Evolutionary conservation across 129 eudicot species (phyloP), one percentile per base, ranked within the genome.

Genomic region (Lonicera japonica): DNA sequence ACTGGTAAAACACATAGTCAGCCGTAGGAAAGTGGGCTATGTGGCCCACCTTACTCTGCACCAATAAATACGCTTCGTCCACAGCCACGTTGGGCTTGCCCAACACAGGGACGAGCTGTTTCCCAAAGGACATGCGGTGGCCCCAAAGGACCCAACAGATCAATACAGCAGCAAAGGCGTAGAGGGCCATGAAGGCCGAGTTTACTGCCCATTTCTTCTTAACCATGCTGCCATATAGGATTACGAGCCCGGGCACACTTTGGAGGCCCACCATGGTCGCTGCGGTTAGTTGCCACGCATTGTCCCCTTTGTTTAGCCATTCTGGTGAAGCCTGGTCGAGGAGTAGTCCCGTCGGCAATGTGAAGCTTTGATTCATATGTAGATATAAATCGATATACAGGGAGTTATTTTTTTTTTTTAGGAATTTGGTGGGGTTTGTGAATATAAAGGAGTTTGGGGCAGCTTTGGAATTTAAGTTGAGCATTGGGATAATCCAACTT

Each of bases 151-250:
- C 92, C 95, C 95, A 87, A 63, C 95, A 87, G 14, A 84, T 64
- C 63, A 87, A 70, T 58, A 69, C 95, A 0, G 86, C 70, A 0
- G 95, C 92, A 25, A 87, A 87, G 56, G 91, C 95, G 36, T 87
- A 87, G 15, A 87, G 77, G 40, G 91, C 95, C 95, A 87, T 87
- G 62, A 87, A 87, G 24, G 95, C 92, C 0, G 95, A 87, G 53
- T 86, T 86, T 11, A 86, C 95, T 0, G 90, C 95, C 95, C 95
- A 86, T 75, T 86, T 86, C 39, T 87, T 84, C 83, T 87, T 87
- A 7, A 87, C 95, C 88, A 87, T 87, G 83, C 86, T 78, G 13
- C 95, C 95, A 52, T 87, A 87, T 5, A 87, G 79, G 20, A 87
- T 87, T 17, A 87, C 95, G 2, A 87, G 92, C 48, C 95, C 95